Evolutionary conservation across 176 grass and related monocot species (phyloP).

Genomic region (Triticum urartu): DNA sequence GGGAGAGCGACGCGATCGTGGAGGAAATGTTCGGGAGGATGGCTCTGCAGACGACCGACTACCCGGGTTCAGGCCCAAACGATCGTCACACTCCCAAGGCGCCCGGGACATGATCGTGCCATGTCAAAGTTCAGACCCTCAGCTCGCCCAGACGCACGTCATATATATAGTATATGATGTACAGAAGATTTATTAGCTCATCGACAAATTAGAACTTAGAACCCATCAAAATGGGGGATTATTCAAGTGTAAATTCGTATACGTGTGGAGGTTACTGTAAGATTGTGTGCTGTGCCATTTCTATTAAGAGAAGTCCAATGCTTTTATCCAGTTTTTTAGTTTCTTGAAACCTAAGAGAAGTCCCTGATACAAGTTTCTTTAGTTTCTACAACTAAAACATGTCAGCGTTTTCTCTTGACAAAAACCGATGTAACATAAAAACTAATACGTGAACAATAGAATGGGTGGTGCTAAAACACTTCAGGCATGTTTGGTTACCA

Average conservation of each 20-base stretch:
- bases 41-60: conserved; percentile 48
- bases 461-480: too few species aligned
- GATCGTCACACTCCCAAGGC: conserved; percentile 65
- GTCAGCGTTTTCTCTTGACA: too few species aligned
- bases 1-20: conserved; percentile 7
- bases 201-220: not conserved
- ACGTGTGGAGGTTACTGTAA: not conserved
- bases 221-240: not conserved
- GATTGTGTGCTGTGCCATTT: not conserved
- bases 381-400: too few species aligned
- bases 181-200: conserved; percentile 15
- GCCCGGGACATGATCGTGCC: conserved; percentile 34
- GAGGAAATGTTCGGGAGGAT: conserved; percentile 52
- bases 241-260: conserved; percentile 36
- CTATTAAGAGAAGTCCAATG: not conserved
- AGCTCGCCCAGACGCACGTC: not conserved
- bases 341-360: too few species aligned
- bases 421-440: too few species aligned
- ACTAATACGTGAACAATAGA: too few species aligned
- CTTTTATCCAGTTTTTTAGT: too few species aligned
- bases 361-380: too few species aligned
- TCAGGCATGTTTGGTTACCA: too few species aligned
- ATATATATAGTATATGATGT: conserved; percentile 12
- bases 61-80: conserved; percentile 54
- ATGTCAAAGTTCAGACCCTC: not conserved